These are phyloP conservation scores for Collybia sordida DNA, from an alignment of 768 basidiomycete species.

Conservation along the genomic window DNA sequence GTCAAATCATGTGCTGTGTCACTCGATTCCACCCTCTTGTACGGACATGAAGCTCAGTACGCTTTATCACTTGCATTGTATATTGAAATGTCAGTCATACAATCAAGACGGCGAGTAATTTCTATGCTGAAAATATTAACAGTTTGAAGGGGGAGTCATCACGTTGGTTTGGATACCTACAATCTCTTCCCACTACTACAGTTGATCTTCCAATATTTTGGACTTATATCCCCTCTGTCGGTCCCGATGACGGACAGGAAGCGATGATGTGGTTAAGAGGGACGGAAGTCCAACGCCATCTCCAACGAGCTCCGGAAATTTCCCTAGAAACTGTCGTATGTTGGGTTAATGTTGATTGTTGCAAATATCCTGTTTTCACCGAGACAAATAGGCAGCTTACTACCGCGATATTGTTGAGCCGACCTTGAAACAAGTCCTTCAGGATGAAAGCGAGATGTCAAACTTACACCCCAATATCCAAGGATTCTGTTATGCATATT, in stretches of 20 bases:
- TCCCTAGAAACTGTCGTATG: conserved; percentile 13
- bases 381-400: conserved; percentile 23
- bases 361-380: background rate
- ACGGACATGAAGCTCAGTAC: conserved; percentile 60
- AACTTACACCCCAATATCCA: conserved; percentile 22
- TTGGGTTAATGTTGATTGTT: background rate
- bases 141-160: conserved; percentile 53
- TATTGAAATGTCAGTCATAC: conserved; percentile 55
- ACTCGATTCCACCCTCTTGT: conserved; percentile 35
- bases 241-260: conserved; percentile 24
- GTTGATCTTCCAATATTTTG: conserved; percentile 68
- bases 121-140: conserved; percentile 5
- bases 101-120: background rate
- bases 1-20: conserved; percentile 53
- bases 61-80: conserved; percentile 64
- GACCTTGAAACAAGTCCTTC: conserved; percentile 21
- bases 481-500: conserved; percentile 53
- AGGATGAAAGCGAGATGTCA: conserved; percentile 5
- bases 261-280: conserved; percentile 40
- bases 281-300: conserved; percentile 32
- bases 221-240: conserved; percentile 21
- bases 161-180: conserved; percentile 65
- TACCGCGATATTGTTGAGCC: conserved; percentile 34
- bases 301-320: background rate
- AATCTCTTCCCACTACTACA: conserved; percentile 51